Conservation (phyloP, 192 early-diverging fungal genomes). For the Coemansia javaensis region DNA sequence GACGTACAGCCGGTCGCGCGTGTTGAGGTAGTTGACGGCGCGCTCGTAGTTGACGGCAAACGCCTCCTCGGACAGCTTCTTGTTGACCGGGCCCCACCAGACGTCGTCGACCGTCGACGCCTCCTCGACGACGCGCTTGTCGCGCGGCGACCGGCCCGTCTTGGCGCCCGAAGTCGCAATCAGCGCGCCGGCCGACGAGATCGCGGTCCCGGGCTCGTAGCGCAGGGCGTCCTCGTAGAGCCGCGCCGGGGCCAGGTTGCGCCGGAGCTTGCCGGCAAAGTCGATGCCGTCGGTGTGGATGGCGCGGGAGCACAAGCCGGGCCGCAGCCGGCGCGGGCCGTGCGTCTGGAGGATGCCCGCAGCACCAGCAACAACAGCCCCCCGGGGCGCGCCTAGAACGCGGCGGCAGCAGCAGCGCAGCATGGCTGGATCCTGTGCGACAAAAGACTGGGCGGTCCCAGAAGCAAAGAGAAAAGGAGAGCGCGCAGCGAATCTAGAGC, state of each 20-base stretch:
- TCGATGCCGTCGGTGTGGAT: too few species aligned
- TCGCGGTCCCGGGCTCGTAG: slow-evolving; percentile 74
- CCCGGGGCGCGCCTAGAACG: too few species aligned
- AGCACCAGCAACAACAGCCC: too few species aligned
- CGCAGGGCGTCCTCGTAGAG: slow-evolving; percentile 93
- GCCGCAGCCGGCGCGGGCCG: too few species aligned
- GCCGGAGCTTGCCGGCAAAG: too few species aligned
- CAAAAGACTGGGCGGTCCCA: too few species aligned
- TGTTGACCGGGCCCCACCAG: slow-evolving; percentile 99
- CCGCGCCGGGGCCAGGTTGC: slow-evolving; percentile 64
- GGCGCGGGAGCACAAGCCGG: too few species aligned
- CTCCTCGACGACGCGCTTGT: slow-evolving; percentile 98
- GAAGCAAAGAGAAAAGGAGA: too few species aligned
- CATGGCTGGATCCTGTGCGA: too few species aligned
- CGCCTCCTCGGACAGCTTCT: slow-evolving; percentile 70
- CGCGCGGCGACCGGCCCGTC: slow-evolving; percentile 88
- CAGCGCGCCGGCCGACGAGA: slow-evolving; percentile 89
- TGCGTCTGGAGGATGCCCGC: too few species aligned
- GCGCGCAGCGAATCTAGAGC: too few species aligned
- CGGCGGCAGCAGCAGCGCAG: too few species aligned
- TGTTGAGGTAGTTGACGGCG: slow-evolving; percentile 95
- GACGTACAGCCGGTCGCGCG: slow-evolving; percentile 85
- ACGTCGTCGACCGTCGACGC: slow-evolving; percentile 75
- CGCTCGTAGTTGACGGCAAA: slow-evolving; percentile 96
- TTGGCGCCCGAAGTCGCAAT: slow-evolving; percentile 88